These are phyloP conservation scores for Aspergillus calidoustus DNA, from an alignment of 2,329 filamentous ascomycete genomes.

Conservation along the genomic window DNA sequence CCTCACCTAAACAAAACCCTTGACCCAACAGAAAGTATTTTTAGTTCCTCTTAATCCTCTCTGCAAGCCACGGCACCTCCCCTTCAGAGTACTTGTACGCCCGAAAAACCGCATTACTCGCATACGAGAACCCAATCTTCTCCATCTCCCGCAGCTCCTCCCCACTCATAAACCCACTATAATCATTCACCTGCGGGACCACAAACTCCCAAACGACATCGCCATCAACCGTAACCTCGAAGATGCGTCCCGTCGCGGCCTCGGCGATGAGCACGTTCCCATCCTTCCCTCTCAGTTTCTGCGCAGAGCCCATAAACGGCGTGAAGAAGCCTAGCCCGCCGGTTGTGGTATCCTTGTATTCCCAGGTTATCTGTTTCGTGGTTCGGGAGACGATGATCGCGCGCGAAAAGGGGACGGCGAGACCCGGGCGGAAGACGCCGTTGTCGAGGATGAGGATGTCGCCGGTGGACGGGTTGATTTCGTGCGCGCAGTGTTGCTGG, in stretches of 20 bases:
- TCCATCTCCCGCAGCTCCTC: slow-evolving; percentile 38
- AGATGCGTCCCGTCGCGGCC: slow-evolving; percentile 49
- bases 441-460: slow-evolving; percentile 55
- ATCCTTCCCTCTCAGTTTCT: slow-evolving; percentile 38
- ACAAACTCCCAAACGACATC: slow-evolving; percentile 52
- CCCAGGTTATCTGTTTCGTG: slow-evolving; percentile 50
- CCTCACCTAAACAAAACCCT: too few relatives aligned
- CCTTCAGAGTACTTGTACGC: slow-evolving; percentile 50
- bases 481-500: slow-evolving; percentile 52
- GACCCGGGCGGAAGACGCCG: slow-evolving; percentile 47
- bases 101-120: slow-evolving; percentile 51
- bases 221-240: slow-evolving; percentile 50
- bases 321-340: slow-evolving; percentile 50
- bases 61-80: slow-evolving; percentile 46
- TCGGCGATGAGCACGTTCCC: slow-evolving; percentile 52
- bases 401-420: slow-evolving; percentile 49
- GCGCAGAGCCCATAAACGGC: slow-evolving; percentile 54
- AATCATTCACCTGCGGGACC: slow-evolving; percentile 47
- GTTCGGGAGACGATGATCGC: slow-evolving; percentile 47
- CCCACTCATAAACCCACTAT: slow-evolving; percentile 33
- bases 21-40: too few relatives aligned
- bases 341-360: slow-evolving; percentile 46
- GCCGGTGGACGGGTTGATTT: slow-evolving; percentile 41
- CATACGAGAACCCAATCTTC: slow-evolving; percentile 43
- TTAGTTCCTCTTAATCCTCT: background rate